Evolutionary conservation across 768 basidiomycete species (phyloP), one percentile per base, ranked within the genome.

Genomic region (Daedaleopsis nitida): DNA sequence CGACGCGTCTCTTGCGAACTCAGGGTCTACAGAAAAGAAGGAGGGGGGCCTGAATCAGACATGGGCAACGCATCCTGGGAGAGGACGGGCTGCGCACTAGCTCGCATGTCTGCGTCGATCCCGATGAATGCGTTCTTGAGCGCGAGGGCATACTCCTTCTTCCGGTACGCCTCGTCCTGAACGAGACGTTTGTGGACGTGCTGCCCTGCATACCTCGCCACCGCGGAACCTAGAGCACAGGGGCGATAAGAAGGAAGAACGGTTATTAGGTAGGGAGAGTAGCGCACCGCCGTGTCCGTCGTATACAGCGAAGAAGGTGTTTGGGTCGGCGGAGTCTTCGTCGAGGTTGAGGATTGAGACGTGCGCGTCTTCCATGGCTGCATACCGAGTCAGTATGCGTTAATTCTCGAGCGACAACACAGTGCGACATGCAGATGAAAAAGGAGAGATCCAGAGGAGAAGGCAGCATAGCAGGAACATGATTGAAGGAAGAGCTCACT

Each of bases 301-400:
- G 71, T 97, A 98, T 1, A 99, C 96, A 32, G 91, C 96, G 69
- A 98, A 97, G 78, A 98, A 96, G 0, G 92, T 83, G 72, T 88
- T 91, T 6, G 78, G 76, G 1, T 76, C 71, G 34, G 71, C 69
- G 60, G 74, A 61, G 68, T 64, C 77, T 44, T 81, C 81, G 59
- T 90, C 87, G 59, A 97, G 78, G 64, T 86, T 80, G 49, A 96
- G 78, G 27, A 91, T 76, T 42, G 85, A 81, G 17, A 91, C 81
- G 75, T 98, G 96, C 1, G 96, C 86, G 70, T 99, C 96, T 78
- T 99, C 97, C 97, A 99, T 98, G 68, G 88, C 96, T 99, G 54
- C 61, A 59, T 35, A 60, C 55, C 53, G 52, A 62, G 62, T 44
- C 19, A 51, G 51, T 53, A 45, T 19, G 27, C n/a, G 27, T 13